Base-by-base conservation (phyloP, 2,329 filamentous ascomycete genomes). In the Pestalotiopsis sp. region DNA sequence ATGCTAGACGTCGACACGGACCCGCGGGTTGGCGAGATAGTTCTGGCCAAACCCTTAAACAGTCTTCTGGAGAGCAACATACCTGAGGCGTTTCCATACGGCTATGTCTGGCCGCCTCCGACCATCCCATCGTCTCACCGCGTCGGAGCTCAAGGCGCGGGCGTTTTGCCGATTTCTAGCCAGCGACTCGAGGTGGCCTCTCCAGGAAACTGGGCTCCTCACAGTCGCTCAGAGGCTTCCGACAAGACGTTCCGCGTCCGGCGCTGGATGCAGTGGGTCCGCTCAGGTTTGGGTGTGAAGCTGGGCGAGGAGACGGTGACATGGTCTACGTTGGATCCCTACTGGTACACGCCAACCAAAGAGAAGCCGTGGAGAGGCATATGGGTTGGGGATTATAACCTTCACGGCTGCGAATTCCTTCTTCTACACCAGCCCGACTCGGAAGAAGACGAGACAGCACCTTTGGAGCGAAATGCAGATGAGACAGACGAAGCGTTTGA, bases 311-410 rank as follows among this genome's bases (percentile, higher is more conserved):
- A 86, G 68, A 74, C 90, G 56, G 80, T 89, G 74, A 93, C 92
- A 0, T 91, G 87, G 71, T 83, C 89, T 7, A 97, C 94, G 0
- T 83, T 98, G 1, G 90, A 94, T 58, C 88, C 90, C 3, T 82
- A 82, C 2, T 80, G 92, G n/a, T 98, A 97, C 77, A 96, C 90
- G 0, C 94, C 95, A 0, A 97, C 94, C 0, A 78, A 82, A 11
- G 85, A 90, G 67, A 95, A 94, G 77, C 95, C 94, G 0, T 98
- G 91, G 84, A 90, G 94, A 71, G 95, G 95, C 0, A 93, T 99
- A 38, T 98, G 93, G 92, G 92, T 94, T 17, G 95, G 95, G 0
- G 95, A 98, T 78, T 98, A 97, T 75, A 92, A 90, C 31, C 90
- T 89, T 0, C 95, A 98, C 74, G 94, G 95, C 0, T 95, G 92